Evolutionary conservation across 2,329 filamentous ascomycete genomes (phyloP).

Genomic region (Nemania abortiva): DNA sequence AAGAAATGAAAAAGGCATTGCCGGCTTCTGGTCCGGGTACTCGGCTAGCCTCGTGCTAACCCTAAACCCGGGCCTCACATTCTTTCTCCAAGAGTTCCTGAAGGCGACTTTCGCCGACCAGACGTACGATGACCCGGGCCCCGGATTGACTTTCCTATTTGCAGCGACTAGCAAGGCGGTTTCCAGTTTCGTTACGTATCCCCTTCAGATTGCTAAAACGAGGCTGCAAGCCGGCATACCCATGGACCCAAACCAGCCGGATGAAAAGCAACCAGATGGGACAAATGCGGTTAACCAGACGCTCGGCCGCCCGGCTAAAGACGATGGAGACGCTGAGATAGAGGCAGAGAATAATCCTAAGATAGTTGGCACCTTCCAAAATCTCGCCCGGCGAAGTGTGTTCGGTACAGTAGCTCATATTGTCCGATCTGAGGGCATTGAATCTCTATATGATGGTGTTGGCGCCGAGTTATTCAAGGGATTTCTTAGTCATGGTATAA

Average conservation of each 20-base stretch:
- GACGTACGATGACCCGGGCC: slow-evolving; percentile 51
- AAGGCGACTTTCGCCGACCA: slow-evolving; percentile 67
- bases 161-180: slow-evolving; percentile 84
- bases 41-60: slow-evolving; percentile 83
- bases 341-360: slow-evolving; percentile 51
- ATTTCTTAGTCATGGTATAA: slow-evolving; percentile 87
- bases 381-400: slow-evolving; percentile 62
- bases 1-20: slow-evolving; percentile 74
- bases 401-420: slow-evolving; percentile 72
- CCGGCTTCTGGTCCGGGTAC: slow-evolving; percentile 90
- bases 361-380: slow-evolving; percentile 44
- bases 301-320: slow-evolving; percentile 4
- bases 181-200: slow-evolving; percentile 83
- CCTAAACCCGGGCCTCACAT: slow-evolving; percentile 87
- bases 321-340: slow-evolving; percentile 42
- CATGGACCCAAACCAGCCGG: slow-evolving; percentile 44
- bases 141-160: slow-evolving; percentile 58
- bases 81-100: slow-evolving; percentile 82
- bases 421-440: slow-evolving; percentile 72
- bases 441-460: slow-evolving; percentile 80
- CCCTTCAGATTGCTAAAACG: slow-evolving; percentile 86
- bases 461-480: slow-evolving; percentile 82
- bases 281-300: slow-evolving; percentile 13
- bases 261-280: slow-evolving; percentile 1
- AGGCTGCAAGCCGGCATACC: slow-evolving; percentile 73